These are phyloP conservation scores for Aspergillus sp. DNA, from an alignment of 2,329 filamentous ascomycete species.

Conservation along the genomic window DNA sequence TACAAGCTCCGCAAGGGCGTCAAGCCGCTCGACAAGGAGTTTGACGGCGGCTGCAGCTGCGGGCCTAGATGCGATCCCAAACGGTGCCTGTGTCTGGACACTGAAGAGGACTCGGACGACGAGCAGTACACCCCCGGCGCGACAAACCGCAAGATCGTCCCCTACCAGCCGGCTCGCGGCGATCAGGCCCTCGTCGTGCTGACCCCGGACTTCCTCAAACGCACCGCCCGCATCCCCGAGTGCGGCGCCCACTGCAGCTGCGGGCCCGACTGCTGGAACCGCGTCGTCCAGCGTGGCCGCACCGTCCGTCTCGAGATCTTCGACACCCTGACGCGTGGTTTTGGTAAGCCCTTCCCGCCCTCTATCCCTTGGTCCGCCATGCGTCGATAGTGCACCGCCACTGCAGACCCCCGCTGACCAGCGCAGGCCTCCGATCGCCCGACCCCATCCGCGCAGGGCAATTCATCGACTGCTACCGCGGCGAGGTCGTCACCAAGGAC, in stretches of 20 bases:
- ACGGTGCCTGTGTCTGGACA: slow-evolving; percentile 29
- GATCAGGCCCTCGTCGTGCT: slow-evolving; percentile 24
- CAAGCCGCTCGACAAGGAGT: slow-evolving; percentile 23
- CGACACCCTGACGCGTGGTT: slow-evolving; percentile 40
- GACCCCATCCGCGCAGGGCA: slow-evolving; percentile 40
- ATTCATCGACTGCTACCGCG: slow-evolving; percentile 47
- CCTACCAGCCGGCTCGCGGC: slow-evolving; percentile 25
- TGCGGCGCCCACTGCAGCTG: slow-evolving; percentile 42
- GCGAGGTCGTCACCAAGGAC: slow-evolving; percentile 42
- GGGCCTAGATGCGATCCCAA: slow-evolving; percentile 21
- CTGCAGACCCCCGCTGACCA: slow-evolving; percentile 5
- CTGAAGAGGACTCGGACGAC: slow-evolving; percentile 21
- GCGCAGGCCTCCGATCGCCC: slow-evolving; percentile 39
- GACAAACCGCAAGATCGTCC: slow-evolving; percentile 23
- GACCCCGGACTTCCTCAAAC: slow-evolving; percentile 28
- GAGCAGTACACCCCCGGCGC: slow-evolving; percentile 8
- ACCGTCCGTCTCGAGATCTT: slow-evolving; percentile 44
- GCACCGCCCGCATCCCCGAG: slow-evolving; percentile 40
- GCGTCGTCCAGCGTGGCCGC: slow-evolving; percentile 41
- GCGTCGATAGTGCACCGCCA: not conserved
- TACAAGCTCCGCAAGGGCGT: slow-evolving; percentile 37
- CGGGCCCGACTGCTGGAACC: slow-evolving; percentile 38
- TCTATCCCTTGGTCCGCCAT: not conserved
- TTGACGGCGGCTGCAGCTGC: slow-evolving; percentile 36
- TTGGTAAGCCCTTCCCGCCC: slow-evolving; percentile 27